Percentiles rank a stretch among this genome's conserved stretches.
These are phyloP conservation scores for Paspalum vaginatum DNA, from an alignment of 176 grass and related monocot genomes.

Conservation along the genomic window DNA sequence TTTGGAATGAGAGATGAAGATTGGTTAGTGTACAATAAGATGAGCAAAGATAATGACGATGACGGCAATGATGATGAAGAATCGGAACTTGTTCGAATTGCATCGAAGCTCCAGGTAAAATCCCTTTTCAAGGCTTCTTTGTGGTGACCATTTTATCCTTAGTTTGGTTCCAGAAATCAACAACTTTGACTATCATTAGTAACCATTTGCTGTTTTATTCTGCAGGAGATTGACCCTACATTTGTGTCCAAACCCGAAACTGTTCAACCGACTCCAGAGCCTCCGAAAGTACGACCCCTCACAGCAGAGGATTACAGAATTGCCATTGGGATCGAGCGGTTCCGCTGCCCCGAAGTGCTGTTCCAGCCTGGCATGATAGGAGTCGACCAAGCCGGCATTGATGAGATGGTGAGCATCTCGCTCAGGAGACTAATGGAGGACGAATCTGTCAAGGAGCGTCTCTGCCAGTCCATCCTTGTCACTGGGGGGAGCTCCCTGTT, in stretches of 20 bases:
- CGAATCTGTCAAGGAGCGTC: constrained; percentile 65
- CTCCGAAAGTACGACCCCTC: constrained; percentile 47
- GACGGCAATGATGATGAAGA: constrained; percentile 81
- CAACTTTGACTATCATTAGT: constrained; percentile 7
- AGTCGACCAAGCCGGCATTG: constrained; percentile 77
- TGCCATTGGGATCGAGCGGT: constrained; percentile 72
- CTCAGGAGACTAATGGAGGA: constrained; percentile 66
- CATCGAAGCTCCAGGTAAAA: constrained; percentile 79
- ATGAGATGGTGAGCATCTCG: constrained; percentile 83
- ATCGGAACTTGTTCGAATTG: constrained; percentile 71
- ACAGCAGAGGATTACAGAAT: constrained; percentile 83
- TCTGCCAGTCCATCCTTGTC: constrained; percentile 74
- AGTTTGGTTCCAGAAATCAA: neutral
- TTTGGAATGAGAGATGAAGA: constrained; percentile 93
- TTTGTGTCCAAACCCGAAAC: constrained; percentile 69
- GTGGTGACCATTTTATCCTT: constrained; percentile 21
- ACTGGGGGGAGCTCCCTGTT: constrained; percentile 86
- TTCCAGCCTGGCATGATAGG: constrained; percentile 91
- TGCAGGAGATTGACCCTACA: constrained; percentile 86
- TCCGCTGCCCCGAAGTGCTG: constrained; percentile 78
- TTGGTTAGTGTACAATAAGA: constrained; percentile 97
- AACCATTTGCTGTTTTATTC: neutral
- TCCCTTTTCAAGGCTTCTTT: constrained; percentile 6
- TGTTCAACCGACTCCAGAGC: constrained; percentile 51
- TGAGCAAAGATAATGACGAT: constrained; percentile 91